Base-by-base conservation (phyloP, 768 basidiomycete genomes). In the Xanthoconium stramineum region DNA sequence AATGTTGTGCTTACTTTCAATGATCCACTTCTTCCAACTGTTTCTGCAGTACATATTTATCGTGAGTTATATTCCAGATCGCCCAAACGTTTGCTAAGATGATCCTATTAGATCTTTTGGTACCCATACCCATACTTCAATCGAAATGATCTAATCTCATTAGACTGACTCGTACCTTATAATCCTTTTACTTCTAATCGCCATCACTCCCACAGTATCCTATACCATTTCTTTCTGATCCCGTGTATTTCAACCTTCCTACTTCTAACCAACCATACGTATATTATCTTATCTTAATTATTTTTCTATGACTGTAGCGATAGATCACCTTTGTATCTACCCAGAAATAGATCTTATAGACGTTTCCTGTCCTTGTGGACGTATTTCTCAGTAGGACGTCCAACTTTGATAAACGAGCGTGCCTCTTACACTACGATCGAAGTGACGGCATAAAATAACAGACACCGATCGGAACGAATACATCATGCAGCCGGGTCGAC, bases 261-360 rank as follows among this genome's bases (percentile, higher is more conserved):
- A 48, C 13, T 43, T 13, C 33, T 42, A 3, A 12, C 49, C 42
- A 8, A 13, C 5, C 32, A 48, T 36, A 45, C 49, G n/a, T 50
- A 55, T 19, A 10, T 54, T 50, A 51, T 56, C 42, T 45, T 17
- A 32, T 36, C 29, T 30, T 36, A 17, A 20, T 11, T 42, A 4
- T 44, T 19, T 12, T 47, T 14, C 11, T 6, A 35, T 43, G 36
- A 60, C 33, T 69, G 65, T 69, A 69, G 62, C 56, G 14, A 53
- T 64, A 68, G 53, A 13, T 47, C 36, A 3, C 33, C 39, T 17
- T 42, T 58, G 53, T 66, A 52, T 52, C 35, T 5, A 54, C 17
- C 20, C 33, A 17, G 36, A 30, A 56, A 57, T 61, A 56, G 39
- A 61, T 2, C 28, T 17, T 0, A 30, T 45, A 28, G 46, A 43